Base-by-base conservation (phyloP, 2,329 filamentous ascomycete genomes). In the Aureobasidium musti region DNA sequence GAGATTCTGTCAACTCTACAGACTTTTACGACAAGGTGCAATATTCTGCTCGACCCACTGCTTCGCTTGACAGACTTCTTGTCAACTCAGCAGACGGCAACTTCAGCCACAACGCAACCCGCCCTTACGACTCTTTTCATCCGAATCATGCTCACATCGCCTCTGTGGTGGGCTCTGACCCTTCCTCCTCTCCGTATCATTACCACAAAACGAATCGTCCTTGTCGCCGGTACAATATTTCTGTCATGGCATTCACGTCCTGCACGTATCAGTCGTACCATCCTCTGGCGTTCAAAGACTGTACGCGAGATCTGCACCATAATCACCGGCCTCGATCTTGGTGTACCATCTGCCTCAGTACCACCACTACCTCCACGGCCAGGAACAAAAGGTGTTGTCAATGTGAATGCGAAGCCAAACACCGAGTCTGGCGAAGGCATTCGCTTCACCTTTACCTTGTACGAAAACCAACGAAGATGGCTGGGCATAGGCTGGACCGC, bases 381-480 rank as follows among this genome's bases (percentile, higher is more conserved):
- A 67, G 80, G 82, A 45, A 80, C 79, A 70, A 74, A 79, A 8
- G 72, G 73, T 37, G 75, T 76, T n/a, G 63, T 67, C 21, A 61
- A 45, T 23, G 76, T 77, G 1, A 78, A 82, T 35, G 78, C 84
- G 35, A 80, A 81, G 28, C 81, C 82, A 7, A 77, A 77, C 14
- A 35, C 30, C n/a, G 77, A 79, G 23, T 73, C 76, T 21, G 75
- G 76, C 28, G 86, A 92, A 0, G 92, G 93, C 1, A 91, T 99
- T 17, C 91, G 92, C 52, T 99, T 99, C 74, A 99, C 95, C 0
- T 99, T 99, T 70, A 93, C 95, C 56, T 84, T 99, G 2, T 98
- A 93, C 74, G 95, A 99, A 77, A 99, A 99, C 72, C 95, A 99
- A 77, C 86, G 95, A 49, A 87, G 95, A 63, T 99, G 95, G 95